phyloP scores from a whole-genome alignment of 1,139 yeast genomes.

The Geotrichum candidum region DNA sequence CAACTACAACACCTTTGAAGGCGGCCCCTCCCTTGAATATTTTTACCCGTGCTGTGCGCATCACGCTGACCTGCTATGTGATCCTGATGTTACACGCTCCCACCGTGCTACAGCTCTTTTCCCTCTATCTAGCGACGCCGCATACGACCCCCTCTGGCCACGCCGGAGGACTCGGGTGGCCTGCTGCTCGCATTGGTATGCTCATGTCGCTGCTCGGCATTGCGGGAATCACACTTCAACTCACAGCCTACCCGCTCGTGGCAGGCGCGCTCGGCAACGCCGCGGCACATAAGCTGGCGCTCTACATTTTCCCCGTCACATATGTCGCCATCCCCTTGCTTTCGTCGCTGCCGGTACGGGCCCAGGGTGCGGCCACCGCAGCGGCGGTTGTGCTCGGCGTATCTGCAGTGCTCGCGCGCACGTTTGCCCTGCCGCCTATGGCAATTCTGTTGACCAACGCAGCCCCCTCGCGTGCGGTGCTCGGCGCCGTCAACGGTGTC shows the following conservation, averaged over 20 bases:
- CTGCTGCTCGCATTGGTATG: conserved; percentile 47
- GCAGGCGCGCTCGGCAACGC: conserved; percentile 48
- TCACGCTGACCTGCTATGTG: conserved; percentile 25
- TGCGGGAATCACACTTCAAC: conserved; percentile 47
- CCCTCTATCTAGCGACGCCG: conserved; percentile 53
- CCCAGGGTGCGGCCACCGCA: conserved; percentile 18
- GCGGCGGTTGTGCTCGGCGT: conserved; percentile 27
- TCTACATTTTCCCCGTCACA: conserved; percentile 44
- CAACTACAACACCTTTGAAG: not conserved
- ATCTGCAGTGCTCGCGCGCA: conserved; percentile 25
- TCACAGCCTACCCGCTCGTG: conserved; percentile 49
- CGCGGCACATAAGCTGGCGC: conserved; percentile 42
- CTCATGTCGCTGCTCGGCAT: conserved; percentile 52
- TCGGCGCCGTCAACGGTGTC: conserved; percentile 32
- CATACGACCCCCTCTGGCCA: conserved; percentile 33
- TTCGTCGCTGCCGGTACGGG: not conserved
- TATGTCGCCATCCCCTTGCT: conserved; percentile 46
- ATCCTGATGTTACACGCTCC: conserved; percentile 46
- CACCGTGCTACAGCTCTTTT: conserved; percentile 52
- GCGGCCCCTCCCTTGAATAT: conserved; percentile 11
- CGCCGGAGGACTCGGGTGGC: conserved; percentile 46
- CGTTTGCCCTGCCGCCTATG: conserved; percentile 33
- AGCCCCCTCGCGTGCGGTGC: conserved; percentile 23
- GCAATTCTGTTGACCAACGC: conserved; percentile 31
- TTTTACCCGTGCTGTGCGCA: conserved; percentile 27